phyloP scores from a whole-genome alignment of 768 basidiomycete species.

The Tulasnella sp. region DNA sequence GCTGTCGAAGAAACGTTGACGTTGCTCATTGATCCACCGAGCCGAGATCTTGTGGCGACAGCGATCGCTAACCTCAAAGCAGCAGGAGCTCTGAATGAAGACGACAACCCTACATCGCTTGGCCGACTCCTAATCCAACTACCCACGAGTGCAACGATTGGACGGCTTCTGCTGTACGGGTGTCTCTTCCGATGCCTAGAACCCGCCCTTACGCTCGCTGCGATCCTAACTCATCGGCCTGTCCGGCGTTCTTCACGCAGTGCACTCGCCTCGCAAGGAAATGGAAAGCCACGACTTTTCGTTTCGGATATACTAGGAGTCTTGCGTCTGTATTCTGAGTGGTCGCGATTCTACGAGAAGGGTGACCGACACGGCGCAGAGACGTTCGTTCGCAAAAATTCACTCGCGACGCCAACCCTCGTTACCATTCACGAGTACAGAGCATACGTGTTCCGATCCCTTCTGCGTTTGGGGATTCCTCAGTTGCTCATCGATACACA shows the following conservation, averaged over 20 bases:
- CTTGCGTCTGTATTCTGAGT: neutral
- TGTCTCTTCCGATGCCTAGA: constrained; percentile 89
- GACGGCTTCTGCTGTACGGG: constrained; percentile 78
- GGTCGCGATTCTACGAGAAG: neutral
- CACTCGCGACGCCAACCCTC: neutral
- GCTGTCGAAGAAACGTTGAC: constrained; percentile 61
- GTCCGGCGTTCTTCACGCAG: neutral
- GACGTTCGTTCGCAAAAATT: neutral
- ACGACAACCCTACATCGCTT: constrained; percentile 69
- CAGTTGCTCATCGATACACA: too few relatives aligned
- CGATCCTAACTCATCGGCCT: constrained; percentile 65
- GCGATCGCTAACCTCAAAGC: constrained; percentile 70
- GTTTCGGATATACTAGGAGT: neutral
- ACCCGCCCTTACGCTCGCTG: constrained; percentile 76
- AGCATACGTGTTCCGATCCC: too few relatives aligned
- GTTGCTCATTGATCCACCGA: constrained; percentile 81
- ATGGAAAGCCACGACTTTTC: neutral
- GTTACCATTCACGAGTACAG: too few relatives aligned
- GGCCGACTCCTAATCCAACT: constrained; percentile 80
- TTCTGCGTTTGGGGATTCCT: too few relatives aligned
- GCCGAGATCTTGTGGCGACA: constrained; percentile 54
- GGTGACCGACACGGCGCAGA: neutral
- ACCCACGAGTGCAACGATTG: constrained; percentile 83
- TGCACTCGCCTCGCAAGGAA: neutral
- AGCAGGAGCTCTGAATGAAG: constrained; percentile 74